These are phyloP conservation scores for Candida buenavistaensis DNA, from an alignment of 1,139 yeast genomes.

Conservation along the genomic window DNA sequence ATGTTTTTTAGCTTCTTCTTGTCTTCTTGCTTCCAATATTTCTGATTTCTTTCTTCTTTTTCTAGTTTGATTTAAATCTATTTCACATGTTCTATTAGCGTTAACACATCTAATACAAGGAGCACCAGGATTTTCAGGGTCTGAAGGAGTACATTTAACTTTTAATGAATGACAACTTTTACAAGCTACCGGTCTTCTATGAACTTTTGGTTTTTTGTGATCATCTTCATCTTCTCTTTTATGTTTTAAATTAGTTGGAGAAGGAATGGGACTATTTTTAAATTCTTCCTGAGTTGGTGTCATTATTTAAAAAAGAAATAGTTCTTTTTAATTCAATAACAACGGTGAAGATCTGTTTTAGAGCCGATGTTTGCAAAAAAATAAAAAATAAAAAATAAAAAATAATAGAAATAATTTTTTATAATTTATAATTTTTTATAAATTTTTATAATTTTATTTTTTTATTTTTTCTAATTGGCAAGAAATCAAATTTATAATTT, in stretches of 20 bases:
- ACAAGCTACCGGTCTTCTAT: conserved; percentile 59
- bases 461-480: no score
- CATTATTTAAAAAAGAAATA: no score
- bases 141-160: conserved; percentile 79
- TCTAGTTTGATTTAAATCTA: conserved; percentile 61
- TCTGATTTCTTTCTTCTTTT: conserved; percentile 48
- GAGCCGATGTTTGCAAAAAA: no score
- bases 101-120: conserved; percentile 76
- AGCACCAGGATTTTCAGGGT: conserved; percentile 54
- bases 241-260: neutral
- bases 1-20: conserved; percentile 5
- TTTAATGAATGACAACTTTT: conserved; percentile 77
- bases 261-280: no score
- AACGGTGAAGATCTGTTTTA: no score
- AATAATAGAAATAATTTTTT: no score
- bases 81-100: conserved; percentile 63
- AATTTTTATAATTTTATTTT: no score
- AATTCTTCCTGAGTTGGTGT: no score
- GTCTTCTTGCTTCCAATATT: conserved; percentile 19
- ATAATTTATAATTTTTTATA: no score
- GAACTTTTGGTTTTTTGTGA: conserved; percentile 15
- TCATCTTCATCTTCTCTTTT: neutral
- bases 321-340: no score
- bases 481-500: no score
- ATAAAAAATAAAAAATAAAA: no score